Conservation (phyloP, 2,329 filamentous ascomycete species). For the Ilyonectria robusta region DNA sequence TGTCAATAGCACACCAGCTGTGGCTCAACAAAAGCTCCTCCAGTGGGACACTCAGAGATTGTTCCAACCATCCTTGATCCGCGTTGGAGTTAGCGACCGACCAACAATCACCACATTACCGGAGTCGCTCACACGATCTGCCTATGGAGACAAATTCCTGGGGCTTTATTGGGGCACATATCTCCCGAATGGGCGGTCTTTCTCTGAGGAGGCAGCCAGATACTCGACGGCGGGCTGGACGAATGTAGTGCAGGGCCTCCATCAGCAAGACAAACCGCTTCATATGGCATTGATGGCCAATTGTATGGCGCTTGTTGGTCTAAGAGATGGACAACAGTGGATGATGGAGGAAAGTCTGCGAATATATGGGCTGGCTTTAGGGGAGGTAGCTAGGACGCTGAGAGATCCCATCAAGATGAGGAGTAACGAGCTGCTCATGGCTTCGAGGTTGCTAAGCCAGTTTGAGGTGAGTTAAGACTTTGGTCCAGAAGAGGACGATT, state of each 20-base stretch:
- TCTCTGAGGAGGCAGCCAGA: neutral
- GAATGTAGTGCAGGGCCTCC: conserved; percentile 6
- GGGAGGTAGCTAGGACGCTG: neutral
- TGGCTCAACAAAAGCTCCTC: neutral
- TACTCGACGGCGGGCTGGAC: conserved; percentile 18
- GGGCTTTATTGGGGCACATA: neutral
- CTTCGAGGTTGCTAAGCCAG: conserved; percentile 2
- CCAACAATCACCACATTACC: neutral
- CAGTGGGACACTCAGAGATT: neutral
- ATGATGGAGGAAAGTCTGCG: conserved; percentile 2
- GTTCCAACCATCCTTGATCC: neutral
- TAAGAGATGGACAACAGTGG: neutral
- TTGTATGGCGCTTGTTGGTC: conserved; percentile 6
- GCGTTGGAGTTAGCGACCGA: neutral
- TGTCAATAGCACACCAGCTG: neutral
- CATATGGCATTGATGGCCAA: conserved; percentile 3
- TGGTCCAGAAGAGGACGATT: neutral
- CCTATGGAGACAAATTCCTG: neutral
- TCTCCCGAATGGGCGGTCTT: conserved; percentile 9
- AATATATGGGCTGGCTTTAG: conserved; percentile 2
- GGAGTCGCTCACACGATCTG: neutral
- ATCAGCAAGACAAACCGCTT: neutral
- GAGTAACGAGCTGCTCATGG: neutral
- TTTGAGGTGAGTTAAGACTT: neutral
- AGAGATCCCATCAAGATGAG: neutral